Conservation (phyloP, 2,329 filamentous ascomycete species). For the Pyrenochaeta sp. region DNA sequence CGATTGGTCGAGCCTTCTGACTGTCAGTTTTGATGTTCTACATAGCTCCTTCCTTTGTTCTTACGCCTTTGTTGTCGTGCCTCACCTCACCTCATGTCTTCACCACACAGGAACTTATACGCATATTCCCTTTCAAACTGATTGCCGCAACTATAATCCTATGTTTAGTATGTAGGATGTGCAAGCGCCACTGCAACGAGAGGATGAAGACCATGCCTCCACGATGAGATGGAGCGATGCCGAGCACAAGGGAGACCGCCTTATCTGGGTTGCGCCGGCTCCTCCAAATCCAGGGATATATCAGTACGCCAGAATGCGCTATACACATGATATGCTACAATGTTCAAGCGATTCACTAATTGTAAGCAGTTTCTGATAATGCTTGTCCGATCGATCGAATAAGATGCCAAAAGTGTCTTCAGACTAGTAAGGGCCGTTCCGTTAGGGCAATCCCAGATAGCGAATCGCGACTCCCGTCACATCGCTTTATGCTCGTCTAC, state of each 20-base stretch:
- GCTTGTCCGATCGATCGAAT: neutral
- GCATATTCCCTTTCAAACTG: neutral
- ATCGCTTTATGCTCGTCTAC: constrained; percentile 6
- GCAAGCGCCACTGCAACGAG: neutral
- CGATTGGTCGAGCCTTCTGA: neutral
- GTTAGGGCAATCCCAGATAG: neutral
- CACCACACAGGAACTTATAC: neutral
- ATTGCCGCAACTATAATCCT: neutral
- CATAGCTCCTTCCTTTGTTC: neutral
- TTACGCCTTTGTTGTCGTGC: neutral
- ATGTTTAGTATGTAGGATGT: neutral
- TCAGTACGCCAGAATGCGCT: neutral
- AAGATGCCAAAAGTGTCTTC: neutral
- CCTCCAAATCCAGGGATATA: neutral
- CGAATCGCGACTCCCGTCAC: constrained; percentile 7
- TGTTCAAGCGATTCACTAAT: too few species aligned
- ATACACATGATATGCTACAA: neutral
- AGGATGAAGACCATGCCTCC: neutral
- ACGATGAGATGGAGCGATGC: neutral
- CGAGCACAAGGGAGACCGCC: neutral
- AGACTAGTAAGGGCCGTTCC: constrained; percentile 1
- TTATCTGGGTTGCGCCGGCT: neutral
- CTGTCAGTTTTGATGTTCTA: neutral
- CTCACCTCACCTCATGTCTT: neutral
- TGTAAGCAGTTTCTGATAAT: neutral